Evolutionary conservation across 352 stramenopile species (phyloP).

Genomic region (Phytophthora gonapodyides): DNA sequence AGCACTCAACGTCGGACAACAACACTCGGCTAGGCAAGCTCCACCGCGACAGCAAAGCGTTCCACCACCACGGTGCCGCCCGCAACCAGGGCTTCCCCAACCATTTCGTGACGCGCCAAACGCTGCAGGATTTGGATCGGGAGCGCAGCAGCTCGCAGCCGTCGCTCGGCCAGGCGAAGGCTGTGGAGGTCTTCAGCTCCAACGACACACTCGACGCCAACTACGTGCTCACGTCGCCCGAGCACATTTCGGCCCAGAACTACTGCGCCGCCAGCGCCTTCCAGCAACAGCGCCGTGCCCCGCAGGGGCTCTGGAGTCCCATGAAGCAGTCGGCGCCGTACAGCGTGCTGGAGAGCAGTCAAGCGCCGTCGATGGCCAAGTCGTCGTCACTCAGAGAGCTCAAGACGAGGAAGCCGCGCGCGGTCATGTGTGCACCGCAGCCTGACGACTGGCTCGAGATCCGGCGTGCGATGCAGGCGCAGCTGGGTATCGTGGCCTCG

Average conservation of each 20-base stretch:
- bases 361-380: slow-evolving; percentile 3
- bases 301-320: slow-evolving; percentile 48
- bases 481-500: slow-evolving; percentile 32
- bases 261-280: slow-evolving; percentile 50
- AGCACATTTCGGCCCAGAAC: slow-evolving; percentile 59
- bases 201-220: slow-evolving; percentile 72
- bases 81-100: slow-evolving; percentile 67
- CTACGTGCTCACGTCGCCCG: slow-evolving; percentile 63
- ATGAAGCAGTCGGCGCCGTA: slow-evolving; percentile 40
- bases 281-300: slow-evolving; percentile 23
- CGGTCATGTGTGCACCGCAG: slow-evolving; percentile 1
- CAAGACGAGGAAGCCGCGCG: slow-evolving; percentile 15
- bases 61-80: slow-evolving; percentile 56
- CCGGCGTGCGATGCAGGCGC: slow-evolving; percentile 36
- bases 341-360: slow-evolving; percentile 9
- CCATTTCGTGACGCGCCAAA: slow-evolving; percentile 37
- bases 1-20: slow-evolving; percentile 1
- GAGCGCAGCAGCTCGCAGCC: slow-evolving; percentile 34
- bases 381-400: slow-evolving; percentile 18
- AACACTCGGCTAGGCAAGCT: slow-evolving; percentile 43
- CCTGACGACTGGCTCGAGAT: slow-evolving; percentile 45
- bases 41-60: slow-evolving; percentile 55
- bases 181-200: slow-evolving; percentile 55
- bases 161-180: slow-evolving; percentile 27
- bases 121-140: slow-evolving; percentile 26